phyloP scores from a whole-genome alignment of 495 filamentous ascomycete genomes.

The Annulohypoxylon bovei region DNA sequence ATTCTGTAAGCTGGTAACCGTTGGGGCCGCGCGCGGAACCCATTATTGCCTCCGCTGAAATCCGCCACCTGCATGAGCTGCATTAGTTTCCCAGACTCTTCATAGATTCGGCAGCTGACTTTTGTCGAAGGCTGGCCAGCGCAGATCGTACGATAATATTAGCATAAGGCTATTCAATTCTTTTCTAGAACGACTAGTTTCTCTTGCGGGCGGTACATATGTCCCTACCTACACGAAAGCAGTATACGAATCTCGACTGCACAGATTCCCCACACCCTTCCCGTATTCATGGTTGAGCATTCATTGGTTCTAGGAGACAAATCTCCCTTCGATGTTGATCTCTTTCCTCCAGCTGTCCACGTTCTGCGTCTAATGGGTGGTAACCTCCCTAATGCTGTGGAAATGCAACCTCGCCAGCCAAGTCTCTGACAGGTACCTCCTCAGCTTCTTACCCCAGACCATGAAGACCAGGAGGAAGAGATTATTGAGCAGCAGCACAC shows the following conservation, averaged over 20 bases:
- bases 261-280: neutral
- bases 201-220: neutral
- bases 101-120: conserved; percentile 12
- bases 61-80: conserved; percentile 30
- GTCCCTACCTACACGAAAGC: neutral
- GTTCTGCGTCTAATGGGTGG: conserved; percentile 46
- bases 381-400: conserved; percentile 51
- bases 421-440: conserved; percentile 58
- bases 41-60: conserved; percentile 9
- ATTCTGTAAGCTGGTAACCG: neutral
- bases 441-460: conserved; percentile 66
- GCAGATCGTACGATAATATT: conserved; percentile 7
- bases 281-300: conserved; percentile 7
- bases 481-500: conserved; percentile 66
- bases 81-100: conserved; percentile 27
- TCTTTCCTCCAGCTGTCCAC: neutral
- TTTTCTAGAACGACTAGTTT: conserved; percentile 10
- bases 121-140: neutral
- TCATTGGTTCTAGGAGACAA: neutral
- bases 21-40: conserved; percentile 6
- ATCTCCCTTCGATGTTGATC: conserved; percentile 1
- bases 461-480: conserved; percentile 64
- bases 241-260: neutral
- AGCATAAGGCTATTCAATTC: neutral
- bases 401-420: conserved; percentile 65